Base-by-base conservation (phyloP, 2,329 filamentous ascomycete species). In the Arthrinium puccinioides region DNA sequence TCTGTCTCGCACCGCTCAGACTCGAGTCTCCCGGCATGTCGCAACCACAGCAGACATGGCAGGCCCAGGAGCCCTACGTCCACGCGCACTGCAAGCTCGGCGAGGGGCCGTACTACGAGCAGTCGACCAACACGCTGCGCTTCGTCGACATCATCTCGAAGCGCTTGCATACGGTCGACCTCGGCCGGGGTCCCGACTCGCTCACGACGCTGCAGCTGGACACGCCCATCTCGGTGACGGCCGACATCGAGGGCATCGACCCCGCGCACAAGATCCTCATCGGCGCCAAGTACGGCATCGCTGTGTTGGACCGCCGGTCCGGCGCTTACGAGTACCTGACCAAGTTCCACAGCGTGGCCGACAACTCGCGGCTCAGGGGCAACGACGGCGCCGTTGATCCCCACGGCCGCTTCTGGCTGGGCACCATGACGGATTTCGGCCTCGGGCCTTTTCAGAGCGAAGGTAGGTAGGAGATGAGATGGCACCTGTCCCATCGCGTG, bases 361-460 rank as follows among this genome's bases (percentile, higher is more conserved):
- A 59, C 46, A 74, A 68, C 45, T 63, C 72, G 56, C 63, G 79
- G 16, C 68, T 85, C 56, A 66, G 78, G 39, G 72, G 83, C 59
- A 95, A 95, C 55, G 89, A 95, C 54, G 88, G 88, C 32, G 83
- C 79, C 5, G 79, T 86, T 36, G 88, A 95, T 54, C 80, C 79
- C 19, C 72, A 80, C 44, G 88, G 89, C 21, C 70, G 87, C 23
- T 92, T 90, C 63, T 94, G 87, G 84, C 70, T 88, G 6, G 87
- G 87, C 7, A 76, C 76, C 44, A 94, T 95, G 85, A 92, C 87
- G 44, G 87, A 94, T 53, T 76, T 78, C 49, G 61, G 60, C 13
- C 48, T 64, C 15, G 72, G 73, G 23, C 59, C 61, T 4, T 82
- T 86, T 38, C 67, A 79, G 51, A 66, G 76, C 31, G 73, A 82